Evolutionary conservation across 495 filamentous ascomycete species (phyloP).

Genomic region (Pyrenula massariospora): DNA sequence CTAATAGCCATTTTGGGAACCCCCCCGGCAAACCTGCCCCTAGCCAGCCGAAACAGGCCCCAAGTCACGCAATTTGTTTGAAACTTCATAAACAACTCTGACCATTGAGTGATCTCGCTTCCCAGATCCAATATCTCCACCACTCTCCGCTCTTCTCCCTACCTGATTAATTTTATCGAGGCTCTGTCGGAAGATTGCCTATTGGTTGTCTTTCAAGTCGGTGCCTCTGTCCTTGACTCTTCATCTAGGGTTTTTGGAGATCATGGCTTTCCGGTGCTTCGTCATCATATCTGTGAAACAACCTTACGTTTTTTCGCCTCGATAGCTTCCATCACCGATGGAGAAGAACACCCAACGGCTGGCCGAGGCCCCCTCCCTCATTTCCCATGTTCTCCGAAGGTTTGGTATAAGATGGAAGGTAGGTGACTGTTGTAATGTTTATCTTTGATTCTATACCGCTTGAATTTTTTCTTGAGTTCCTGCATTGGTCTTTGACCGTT

Average conservation of each 20-base stretch:
- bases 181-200: background rate
- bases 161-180: background rate
- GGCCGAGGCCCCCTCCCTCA: background rate
- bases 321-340: background rate
- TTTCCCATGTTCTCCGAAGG: background rate
- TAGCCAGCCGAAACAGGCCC: no score
- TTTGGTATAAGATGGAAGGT: background rate
- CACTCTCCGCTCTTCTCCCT: background rate
- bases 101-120: background rate
- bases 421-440: background rate
- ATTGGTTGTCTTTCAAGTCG: background rate
- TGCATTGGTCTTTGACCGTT: background rate
- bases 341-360: background rate
- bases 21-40: no score
- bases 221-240: background rate
- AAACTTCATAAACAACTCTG: background rate
- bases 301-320: background rate
- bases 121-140: background rate
- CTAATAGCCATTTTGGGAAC: background rate
- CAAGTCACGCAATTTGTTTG: background rate
- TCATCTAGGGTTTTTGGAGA: background rate
- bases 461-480: background rate
- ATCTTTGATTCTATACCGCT: background rate
- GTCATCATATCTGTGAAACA: background rate
- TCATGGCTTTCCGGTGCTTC: background rate